These are phyloP conservation scores for Backusella mclennaniae DNA, from an alignment of 192 early-diverging fungal species.

Conservation along the genomic window DNA sequence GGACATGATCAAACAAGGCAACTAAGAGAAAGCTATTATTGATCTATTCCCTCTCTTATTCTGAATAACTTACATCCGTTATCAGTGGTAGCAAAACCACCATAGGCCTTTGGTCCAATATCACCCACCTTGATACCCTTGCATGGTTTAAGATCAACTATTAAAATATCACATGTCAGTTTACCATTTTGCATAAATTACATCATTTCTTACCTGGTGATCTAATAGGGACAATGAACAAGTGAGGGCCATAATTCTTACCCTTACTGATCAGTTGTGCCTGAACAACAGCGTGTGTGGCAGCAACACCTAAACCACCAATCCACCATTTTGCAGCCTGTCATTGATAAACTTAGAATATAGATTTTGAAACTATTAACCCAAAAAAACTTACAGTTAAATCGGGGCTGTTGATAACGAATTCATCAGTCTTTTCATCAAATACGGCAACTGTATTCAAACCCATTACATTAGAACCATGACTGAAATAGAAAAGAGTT, in stretches of 20 bases:
- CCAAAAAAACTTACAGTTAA: constrained; percentile 21
- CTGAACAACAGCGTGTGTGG: constrained; percentile 77
- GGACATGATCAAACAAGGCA: constrained; percentile 66
- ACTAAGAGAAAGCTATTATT: constrained; percentile 17
- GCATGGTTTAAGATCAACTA: constrained; percentile 61
- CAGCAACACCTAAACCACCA: constrained; percentile 68
- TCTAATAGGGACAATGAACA: constrained; percentile 79
- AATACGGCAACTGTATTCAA: constrained; percentile 80
- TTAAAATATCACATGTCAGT: too few species aligned
- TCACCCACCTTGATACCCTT: constrained; percentile 76
- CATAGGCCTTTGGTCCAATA: constrained; percentile 75
- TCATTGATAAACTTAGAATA: background rate
- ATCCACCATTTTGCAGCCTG: constrained; percentile 77
- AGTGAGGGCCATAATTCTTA: constrained; percentile 68
- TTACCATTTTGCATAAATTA: background rate
- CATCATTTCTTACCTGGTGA: constrained; percentile 38
- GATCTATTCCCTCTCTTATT: background rate
- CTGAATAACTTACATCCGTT: constrained; percentile 63
- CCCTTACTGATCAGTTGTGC: constrained; percentile 71
- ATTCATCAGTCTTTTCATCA: constrained; percentile 72
- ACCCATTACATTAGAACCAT: constrained; percentile 73
- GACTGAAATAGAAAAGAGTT: constrained; percentile 17
- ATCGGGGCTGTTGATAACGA: constrained; percentile 71
- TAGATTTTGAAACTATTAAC: background rate
- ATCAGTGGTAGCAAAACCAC: constrained; percentile 72